Percentiles rank a stretch among this genome's conserved stretches.
Conservation (phyloP, 2,329 filamentous ascomycete species). For the Sporothrix globosa region DNA sequence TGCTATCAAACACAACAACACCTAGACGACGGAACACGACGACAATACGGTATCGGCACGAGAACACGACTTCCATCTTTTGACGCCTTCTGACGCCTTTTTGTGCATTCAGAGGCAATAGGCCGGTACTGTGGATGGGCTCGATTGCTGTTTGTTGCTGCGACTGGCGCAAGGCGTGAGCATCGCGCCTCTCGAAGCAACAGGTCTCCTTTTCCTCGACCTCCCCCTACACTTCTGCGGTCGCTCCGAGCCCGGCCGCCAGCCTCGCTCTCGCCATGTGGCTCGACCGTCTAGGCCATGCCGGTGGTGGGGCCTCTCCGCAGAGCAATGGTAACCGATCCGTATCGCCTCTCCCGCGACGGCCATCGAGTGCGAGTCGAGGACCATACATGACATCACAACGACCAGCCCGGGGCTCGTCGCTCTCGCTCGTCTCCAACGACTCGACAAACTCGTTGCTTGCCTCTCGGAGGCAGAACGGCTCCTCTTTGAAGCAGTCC, state of each 20-base stretch:
- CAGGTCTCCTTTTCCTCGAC: slow-evolving; percentile 12
- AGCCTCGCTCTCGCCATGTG: slow-evolving; percentile 66
- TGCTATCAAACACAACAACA: slow-evolving; percentile 11
- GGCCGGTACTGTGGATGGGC: background rate
- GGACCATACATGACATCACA: slow-evolving; percentile 70
- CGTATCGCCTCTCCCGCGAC: slow-evolving; percentile 70
- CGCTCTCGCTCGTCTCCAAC: slow-evolving; percentile 74
- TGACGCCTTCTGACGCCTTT: too few species aligned
- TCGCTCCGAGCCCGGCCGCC: background rate
- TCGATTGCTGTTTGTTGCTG: background rate
- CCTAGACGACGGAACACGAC: slow-evolving; percentile 7
- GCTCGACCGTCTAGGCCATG: slow-evolving; percentile 81
- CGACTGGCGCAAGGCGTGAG: slow-evolving; percentile 20
- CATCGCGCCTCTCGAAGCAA: background rate
- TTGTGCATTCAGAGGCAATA: background rate
- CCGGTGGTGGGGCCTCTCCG: slow-evolving; percentile 56
- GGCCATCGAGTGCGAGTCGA: slow-evolving; percentile 65
- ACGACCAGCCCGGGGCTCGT: slow-evolving; percentile 74
- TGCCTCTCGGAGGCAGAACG: slow-evolving; percentile 67
- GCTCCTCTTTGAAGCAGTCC: slow-evolving; percentile 67
- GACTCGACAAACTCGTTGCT: slow-evolving; percentile 78
- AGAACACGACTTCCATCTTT: background rate
- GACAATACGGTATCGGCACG: background rate
- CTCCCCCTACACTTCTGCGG: background rate
- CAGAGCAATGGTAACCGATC: slow-evolving; percentile 67